Evolutionary conservation across 768 basidiomycete species (phyloP), one percentile per base, ranked within the genome.

Genomic region (Termitomyces sp.): DNA sequence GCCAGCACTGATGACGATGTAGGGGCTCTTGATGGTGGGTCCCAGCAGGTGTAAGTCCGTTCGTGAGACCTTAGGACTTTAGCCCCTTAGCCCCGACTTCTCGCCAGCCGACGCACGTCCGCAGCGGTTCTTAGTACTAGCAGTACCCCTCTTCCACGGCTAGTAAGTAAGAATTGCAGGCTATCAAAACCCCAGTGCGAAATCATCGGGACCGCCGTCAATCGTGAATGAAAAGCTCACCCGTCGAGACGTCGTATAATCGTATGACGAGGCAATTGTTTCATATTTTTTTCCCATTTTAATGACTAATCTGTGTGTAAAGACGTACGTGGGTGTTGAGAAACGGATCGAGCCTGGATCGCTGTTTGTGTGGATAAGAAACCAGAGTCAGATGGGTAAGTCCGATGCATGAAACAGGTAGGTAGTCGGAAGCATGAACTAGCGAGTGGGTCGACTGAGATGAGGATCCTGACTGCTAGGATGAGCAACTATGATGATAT

Each of bases 141-240:
- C 10, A 25, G 15, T 5, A 7, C 12, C 12, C 16, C 16, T 25
- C n/a, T 3, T 15, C 23, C 18, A 47, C 20, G 46, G 32, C 22
- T 35, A 48, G 20, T 20, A 9, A 23, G 46, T 16, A 23, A 36
- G 22, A 25, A 25, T 11, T 9, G 31, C 46, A 43, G 25, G 54
- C n/a, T 55, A 44, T 50, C 20, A 45, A 50, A 23, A 25, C 31
- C 23, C 13, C 15, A 39, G 38, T 51, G 54, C 54, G 49, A 56
- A 50, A 56, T 31, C 13, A 20, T 39, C 54, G 54, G 54, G 42
- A 44, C 35, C 48, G 42, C 20, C 36, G 48, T 45, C 43, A 18
- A 56, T 50, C 35, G 49, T 50, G 7, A 20, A 50, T 50, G 7
- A 20, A 50, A 50, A 25, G 49, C 39, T 31, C 16, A 41, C 38